These are phyloP conservation scores for Stephania japonica DNA, from an alignment of 164 flowering plant genomes.

Conservation along the genomic window DNA sequence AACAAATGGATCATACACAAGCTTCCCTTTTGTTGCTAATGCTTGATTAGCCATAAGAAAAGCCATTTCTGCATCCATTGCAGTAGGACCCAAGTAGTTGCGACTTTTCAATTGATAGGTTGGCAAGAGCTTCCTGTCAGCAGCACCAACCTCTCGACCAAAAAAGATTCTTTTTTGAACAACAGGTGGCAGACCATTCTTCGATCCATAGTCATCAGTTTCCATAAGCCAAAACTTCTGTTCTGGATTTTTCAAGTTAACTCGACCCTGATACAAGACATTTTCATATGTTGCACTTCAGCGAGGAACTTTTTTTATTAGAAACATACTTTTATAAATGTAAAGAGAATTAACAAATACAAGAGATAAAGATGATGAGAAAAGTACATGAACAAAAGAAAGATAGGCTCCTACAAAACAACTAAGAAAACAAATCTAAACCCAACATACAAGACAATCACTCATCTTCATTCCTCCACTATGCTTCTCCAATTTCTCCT, in stretches of 20 bases:
- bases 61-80: slow-evolving; percentile 99
- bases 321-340: no score
- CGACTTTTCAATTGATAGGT: slow-evolving; percentile 90
- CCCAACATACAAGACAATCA: no score
- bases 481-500: no score
- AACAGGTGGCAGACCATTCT: slow-evolving; percentile 94
- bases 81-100: slow-evolving; percentile 91
- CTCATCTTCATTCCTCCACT: no score
- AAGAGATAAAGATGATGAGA: no score
- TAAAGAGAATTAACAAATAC: no score
- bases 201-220: slow-evolving; percentile 71
- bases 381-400: no score
- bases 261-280: slow-evolving; percentile 62
- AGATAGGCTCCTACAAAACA: no score
- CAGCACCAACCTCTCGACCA: slow-evolving; percentile 86
- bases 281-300: slow-evolving; percentile 8
- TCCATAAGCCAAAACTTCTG: slow-evolving; percentile 88
- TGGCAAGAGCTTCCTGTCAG: slow-evolving; percentile 89
- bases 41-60: slow-evolving; percentile 98
- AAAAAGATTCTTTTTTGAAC: slow-evolving; percentile 66
- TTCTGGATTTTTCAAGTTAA: slow-evolving; percentile 65
- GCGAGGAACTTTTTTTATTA: no score
- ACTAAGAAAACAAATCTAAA: no score
- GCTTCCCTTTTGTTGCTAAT: slow-evolving; percentile 66
- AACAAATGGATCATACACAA: slow-evolving; percentile 93